These are phyloP conservation scores for Hypoxylon crocopeplum DNA, from an alignment of 495 filamentous ascomycete species.

Conservation along the genomic window DNA sequence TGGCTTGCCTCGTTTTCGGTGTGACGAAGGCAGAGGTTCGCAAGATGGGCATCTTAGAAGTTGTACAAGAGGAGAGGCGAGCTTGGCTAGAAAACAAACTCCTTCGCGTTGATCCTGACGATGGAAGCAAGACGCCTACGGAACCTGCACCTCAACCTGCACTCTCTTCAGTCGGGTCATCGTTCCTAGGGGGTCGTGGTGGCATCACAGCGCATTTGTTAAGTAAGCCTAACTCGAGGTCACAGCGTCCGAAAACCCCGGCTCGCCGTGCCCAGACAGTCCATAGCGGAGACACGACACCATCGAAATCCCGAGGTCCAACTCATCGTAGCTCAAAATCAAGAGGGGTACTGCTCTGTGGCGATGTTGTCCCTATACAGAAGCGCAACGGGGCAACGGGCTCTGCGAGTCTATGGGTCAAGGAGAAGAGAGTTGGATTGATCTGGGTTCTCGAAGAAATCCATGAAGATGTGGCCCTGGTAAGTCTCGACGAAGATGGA, in stretches of 20 bases:
- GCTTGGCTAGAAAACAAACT: conserved; percentile 92
- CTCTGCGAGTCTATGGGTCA: conserved; percentile 95
- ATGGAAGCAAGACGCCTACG: conserved; percentile 51
- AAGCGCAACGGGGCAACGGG: conserved; percentile 92
- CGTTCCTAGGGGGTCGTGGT: conserved; percentile 67
- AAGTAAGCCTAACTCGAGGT: conserved; percentile 83
- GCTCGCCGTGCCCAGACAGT: conserved; percentile 71
- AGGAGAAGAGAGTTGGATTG: conserved; percentile 90
- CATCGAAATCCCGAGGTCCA: conserved; percentile 55
- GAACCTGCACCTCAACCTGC: conserved; percentile 49
- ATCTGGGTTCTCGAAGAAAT: conserved; percentile 99
- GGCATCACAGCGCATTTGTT: conserved; percentile 87
- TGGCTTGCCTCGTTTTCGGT: conserved; percentile 94
- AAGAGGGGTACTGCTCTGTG: conserved; percentile 90
- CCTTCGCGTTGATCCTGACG: conserved; percentile 56
- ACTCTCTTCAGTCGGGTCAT: conserved; percentile 52
- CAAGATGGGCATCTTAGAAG: conserved; percentile 93
- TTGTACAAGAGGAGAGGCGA: conserved; percentile 85
- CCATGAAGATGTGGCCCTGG: conserved; percentile 83
- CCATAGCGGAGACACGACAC: conserved; percentile 74
- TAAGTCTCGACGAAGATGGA: conserved; percentile 77
- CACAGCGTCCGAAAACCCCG: conserved; percentile 48
- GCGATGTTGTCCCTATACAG: conserved; percentile 95
- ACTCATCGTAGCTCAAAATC: conserved; percentile 75
- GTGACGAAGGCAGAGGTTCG: conserved; percentile 92